A percentile compares a stretch with the other conserved stretches of the same genome.
These are phyloP conservation scores for Aspergillus eucalypticola DNA, from an alignment of 2,329 filamentous ascomycete genomes.

Conservation along the genomic window DNA sequence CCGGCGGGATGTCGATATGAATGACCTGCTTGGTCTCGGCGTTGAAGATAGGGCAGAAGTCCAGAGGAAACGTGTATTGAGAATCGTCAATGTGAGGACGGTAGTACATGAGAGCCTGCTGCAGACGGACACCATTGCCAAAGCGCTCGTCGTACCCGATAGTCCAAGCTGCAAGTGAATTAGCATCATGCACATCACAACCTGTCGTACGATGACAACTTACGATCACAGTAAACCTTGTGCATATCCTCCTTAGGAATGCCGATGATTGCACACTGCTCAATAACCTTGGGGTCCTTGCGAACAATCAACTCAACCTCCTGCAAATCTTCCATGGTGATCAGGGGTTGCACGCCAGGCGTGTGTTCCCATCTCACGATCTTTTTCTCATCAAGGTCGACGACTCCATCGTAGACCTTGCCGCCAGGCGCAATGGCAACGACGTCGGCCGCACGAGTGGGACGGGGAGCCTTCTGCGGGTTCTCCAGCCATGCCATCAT, in stretches of 20 bases:
- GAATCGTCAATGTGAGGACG: slow-evolving; percentile 80
- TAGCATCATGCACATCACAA: slow-evolving; percentile 2
- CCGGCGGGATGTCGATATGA: slow-evolving; percentile 77
- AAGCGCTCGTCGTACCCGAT: slow-evolving; percentile 93
- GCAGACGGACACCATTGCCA: slow-evolving; percentile 73
- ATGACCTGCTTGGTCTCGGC: slow-evolving; percentile 75
- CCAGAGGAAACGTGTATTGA: slow-evolving; percentile 87
- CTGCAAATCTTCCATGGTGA: slow-evolving; percentile 87
- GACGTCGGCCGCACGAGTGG: slow-evolving; percentile 74
- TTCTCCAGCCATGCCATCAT: slow-evolving; percentile 78
- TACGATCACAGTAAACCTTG: slow-evolving; percentile 90
- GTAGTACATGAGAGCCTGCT: slow-evolving; percentile 96
- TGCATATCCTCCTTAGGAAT: slow-evolving; percentile 83
- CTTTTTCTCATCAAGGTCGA: slow-evolving; percentile 67
- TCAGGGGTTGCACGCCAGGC: slow-evolving; percentile 79
- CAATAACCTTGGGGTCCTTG: slow-evolving; percentile 80
- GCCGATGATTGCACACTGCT: slow-evolving; percentile 82
- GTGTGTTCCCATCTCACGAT: slow-evolving; percentile 74
- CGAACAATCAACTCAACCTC: slow-evolving; percentile 74
- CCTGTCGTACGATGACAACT: slow-evolving; percentile 31
- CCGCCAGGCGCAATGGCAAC: slow-evolving; percentile 78
- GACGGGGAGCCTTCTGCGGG: slow-evolving; percentile 61
- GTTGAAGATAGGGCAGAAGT: slow-evolving; percentile 93
- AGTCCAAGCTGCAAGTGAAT: slow-evolving; percentile 67
- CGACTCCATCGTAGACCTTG: slow-evolving; percentile 78